Conservation (phyloP, 139 green algal species). For the Micractinium conductrix region DNA sequence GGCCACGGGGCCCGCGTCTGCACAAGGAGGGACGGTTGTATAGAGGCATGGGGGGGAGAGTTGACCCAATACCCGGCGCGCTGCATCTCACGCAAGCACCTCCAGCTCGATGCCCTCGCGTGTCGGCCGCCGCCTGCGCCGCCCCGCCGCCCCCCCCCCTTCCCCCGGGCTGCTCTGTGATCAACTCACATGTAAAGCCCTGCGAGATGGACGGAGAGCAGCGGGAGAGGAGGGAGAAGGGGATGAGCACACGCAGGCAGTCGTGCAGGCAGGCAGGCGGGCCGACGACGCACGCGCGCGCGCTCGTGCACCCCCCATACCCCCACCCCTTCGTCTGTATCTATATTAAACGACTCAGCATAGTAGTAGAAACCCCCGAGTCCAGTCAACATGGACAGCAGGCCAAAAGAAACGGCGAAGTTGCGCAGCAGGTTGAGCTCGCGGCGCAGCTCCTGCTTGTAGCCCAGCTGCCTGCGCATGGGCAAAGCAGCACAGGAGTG, state of each 20-base stretch:
- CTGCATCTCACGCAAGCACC: neutral
- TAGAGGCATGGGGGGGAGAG: neutral
- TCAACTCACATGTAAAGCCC: too few species aligned
- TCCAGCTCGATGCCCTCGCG: neutral
- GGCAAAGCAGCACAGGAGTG: neutral
- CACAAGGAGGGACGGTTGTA: neutral
- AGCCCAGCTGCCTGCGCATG: conserved; percentile 29
- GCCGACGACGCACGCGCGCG: too few species aligned
- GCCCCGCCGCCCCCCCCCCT: neutral
- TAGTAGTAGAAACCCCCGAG: conserved; percentile 39
- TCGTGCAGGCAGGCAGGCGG: too few species aligned
- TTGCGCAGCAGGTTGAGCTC: conserved; percentile 50
- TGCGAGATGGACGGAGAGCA: too few species aligned
- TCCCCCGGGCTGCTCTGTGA: too few species aligned
- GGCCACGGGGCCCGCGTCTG: conserved; percentile 40
- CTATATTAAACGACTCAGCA: conserved; percentile 6
- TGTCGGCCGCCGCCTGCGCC: neutral
- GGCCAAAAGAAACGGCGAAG: conserved; percentile 50
- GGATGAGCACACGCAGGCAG: too few species aligned
- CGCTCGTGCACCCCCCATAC: neutral
- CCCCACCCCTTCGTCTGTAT: neutral
- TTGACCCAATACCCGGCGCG: neutral
- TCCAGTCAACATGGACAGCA: conserved; percentile 48
- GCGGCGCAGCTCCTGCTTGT: conserved; percentile 50
- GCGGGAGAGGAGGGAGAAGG: too few species aligned